These are phyloP conservation scores for Cucumis melo DNA, from an alignment of 306 rosid species.

Conservation along the genomic window DNA sequence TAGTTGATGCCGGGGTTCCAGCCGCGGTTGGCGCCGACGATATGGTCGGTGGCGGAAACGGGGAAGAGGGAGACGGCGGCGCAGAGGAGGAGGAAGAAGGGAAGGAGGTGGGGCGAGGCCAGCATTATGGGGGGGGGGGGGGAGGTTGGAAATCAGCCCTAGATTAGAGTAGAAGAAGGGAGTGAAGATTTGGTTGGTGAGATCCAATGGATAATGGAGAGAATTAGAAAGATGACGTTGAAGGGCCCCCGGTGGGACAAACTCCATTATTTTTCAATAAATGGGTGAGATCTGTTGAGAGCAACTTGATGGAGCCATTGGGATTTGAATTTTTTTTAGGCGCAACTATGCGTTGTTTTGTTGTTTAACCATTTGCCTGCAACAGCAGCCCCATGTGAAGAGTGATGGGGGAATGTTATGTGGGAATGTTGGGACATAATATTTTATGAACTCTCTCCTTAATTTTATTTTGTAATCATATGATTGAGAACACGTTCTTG, in stretches of 20 bases:
- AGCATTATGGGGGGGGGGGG: neutral
- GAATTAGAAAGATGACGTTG: neutral
- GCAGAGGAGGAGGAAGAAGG: conserved; percentile 15
- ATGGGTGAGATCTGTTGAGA: neutral
- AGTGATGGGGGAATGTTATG: too few relatives aligned
- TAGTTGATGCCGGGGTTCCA: conserved; percentile 82
- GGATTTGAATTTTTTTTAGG: neutral
- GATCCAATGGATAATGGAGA: neutral
- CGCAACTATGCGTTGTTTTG: too few relatives aligned
- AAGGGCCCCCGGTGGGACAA: neutral
- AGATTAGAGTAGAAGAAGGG: neutral
- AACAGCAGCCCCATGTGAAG: too few relatives aligned
- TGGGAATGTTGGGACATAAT: too few relatives aligned
- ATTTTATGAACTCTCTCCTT: too few relatives aligned
- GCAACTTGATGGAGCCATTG: neutral
- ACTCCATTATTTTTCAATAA: neutral
- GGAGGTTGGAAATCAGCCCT: neutral
- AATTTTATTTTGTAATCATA: too few relatives aligned
- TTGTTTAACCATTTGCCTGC: too few relatives aligned
- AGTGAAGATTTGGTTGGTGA: neutral
- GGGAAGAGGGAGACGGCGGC: conserved; percentile 17
- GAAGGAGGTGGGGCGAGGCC: neutral
- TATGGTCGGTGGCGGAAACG: conserved; percentile 56
- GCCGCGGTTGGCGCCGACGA: conserved; percentile 86
- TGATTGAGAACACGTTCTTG: too few relatives aligned